Evolutionary conservation across 345 rosid genomes (phyloP), one percentile per base, ranked within the genome.

Genomic region (Linum tenue): DNA sequence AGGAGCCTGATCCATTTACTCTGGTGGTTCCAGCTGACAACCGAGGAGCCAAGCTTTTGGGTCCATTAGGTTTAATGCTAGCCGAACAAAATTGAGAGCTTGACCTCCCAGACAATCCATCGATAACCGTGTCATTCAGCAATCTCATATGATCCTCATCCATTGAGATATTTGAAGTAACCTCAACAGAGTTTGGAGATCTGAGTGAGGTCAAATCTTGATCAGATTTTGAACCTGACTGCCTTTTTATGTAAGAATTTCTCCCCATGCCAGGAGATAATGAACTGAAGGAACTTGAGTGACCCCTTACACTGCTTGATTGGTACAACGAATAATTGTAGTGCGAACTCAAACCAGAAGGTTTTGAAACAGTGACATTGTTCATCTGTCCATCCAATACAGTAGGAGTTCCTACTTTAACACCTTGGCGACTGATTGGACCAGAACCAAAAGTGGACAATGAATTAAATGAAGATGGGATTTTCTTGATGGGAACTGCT

Each of bases 191-290:
- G 75, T 77, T 76, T 39, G 82, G 84, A 70, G 88, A 83, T 80
- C 86, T 77, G 55, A 83, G 79, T 61, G 95, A 85, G 73, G 82
- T 60, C 78, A 88, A 78, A 77, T 92, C 92, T 82, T 87, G 92
- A 44, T 86, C 92, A 70, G 96, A 86, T 76, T 86, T 92, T 65
- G 95, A 85, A 66, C 81, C 77, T 48, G 89, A 62, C 55, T 79
- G 67, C 55, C 75, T 84, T 78, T 78, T 87, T 58, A 53, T 70
- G 71, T 81, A 37, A 53, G 84, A 37, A 60, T 64, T 69, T 76
- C 85, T 83, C 70, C 79, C 90, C 55, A 72, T 65, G 44, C 70
- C 85, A 69, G 89, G 72, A 48, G 97, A 77, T 50, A 82, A 66
- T 8, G 76, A 67, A 75, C 77, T 70, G 68, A 65, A 79, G 61